Evolutionary conservation across 2,329 filamentous ascomycete species (phyloP).

Genomic region (Pseudogymnoascus pannorum): DNA sequence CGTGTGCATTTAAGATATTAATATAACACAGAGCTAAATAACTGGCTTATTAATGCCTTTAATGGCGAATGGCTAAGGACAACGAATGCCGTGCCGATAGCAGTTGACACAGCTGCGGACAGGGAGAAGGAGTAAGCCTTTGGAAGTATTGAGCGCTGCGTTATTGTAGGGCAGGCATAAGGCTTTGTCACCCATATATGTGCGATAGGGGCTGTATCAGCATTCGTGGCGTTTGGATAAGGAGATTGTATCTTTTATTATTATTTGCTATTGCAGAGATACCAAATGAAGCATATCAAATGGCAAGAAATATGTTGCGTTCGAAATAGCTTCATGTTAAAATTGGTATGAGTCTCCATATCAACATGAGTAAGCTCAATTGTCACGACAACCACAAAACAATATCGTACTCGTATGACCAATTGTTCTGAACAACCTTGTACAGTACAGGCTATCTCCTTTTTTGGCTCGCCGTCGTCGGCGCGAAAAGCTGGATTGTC

Average conservation of each 20-base stretch:
- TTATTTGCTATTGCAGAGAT: background rate
- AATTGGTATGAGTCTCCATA: background rate
- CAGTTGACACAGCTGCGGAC: constrained; percentile 21
- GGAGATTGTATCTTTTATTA: background rate
- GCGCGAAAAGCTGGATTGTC: background rate
- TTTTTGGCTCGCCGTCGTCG: background rate
- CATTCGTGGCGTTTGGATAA: background rate
- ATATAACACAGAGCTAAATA: constrained; percentile 58
- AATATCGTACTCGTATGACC: background rate
- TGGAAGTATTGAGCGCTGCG: background rate
- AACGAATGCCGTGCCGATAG: constrained; percentile 25
- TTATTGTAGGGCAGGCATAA: background rate
- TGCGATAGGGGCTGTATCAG: constrained; percentile 1
- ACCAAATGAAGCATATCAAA: background rate
- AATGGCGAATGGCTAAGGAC: constrained; percentile 80
- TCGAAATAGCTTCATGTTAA: background rate
- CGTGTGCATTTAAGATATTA: constrained; percentile 23
- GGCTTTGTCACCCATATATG: background rate
- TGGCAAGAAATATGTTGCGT: background rate
- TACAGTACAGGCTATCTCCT: background rate
- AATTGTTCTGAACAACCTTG: background rate
- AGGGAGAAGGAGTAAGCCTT: constrained; percentile 12
- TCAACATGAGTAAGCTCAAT: background rate
- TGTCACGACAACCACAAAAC: background rate
- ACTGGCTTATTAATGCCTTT: constrained; percentile 95